phyloP scores from a whole-genome alignment of 2,329 filamentous ascomycete species.

The Fusarium coicis region DNA sequence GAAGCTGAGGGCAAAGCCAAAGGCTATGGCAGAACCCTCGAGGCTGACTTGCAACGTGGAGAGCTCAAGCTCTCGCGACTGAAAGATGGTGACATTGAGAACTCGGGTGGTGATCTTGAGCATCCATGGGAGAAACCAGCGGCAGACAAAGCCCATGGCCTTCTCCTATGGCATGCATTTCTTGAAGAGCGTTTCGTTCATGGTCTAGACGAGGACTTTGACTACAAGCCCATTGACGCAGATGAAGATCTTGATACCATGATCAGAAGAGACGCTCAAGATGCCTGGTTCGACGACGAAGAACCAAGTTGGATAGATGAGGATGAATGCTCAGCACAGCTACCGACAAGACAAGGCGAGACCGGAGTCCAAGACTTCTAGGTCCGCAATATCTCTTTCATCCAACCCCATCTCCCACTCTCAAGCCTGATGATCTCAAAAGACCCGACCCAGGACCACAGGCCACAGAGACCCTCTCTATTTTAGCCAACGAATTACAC shows the following conservation, averaged over 20 bases:
- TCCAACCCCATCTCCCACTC: not conserved
- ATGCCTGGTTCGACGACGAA: constrained; percentile 84
- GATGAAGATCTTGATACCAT: constrained; percentile 77
- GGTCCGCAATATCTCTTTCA: constrained; percentile 33
- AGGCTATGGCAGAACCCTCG: constrained; percentile 81
- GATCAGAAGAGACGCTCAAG: constrained; percentile 71
- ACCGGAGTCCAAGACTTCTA: constrained; percentile 80
- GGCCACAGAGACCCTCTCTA: not conserved
- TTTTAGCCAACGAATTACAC: constrained; percentile 29
- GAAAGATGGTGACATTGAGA: constrained; percentile 22
- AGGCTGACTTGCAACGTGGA: constrained; percentile 79
- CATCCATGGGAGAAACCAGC: constrained; percentile 47
- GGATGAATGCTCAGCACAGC: constrained; percentile 39
- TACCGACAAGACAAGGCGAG: constrained; percentile 59
- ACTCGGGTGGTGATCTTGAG: constrained; percentile 50
- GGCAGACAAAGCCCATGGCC: constrained; percentile 69
- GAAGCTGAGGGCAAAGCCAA: constrained; percentile 77
- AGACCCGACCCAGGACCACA: not conserved
- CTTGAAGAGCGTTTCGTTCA: constrained; percentile 79
- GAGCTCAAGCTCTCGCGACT: constrained; percentile 77
- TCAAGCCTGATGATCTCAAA: not conserved
- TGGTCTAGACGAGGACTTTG: constrained; percentile 81
- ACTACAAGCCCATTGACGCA: constrained; percentile 76
- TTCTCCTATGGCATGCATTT: constrained; percentile 75
- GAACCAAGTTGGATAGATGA: constrained; percentile 73